Conservation (phyloP, 176 grass and related monocot species). For the Bolboschoenus planiculmis region DNA sequence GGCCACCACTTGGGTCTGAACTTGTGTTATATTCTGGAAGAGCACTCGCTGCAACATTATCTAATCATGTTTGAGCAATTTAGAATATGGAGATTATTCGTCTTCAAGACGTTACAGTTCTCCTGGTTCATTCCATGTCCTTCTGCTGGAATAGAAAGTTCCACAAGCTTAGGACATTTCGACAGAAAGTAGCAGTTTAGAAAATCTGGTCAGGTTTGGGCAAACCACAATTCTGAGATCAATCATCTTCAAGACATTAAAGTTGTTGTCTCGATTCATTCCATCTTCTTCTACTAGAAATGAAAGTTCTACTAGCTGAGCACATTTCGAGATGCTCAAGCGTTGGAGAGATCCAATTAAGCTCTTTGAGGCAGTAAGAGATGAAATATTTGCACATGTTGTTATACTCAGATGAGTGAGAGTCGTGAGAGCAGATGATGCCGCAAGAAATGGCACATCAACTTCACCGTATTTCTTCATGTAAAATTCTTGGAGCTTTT, state of each 20-base stretch:
- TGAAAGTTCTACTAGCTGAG: neutral
- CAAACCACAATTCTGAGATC: neutral
- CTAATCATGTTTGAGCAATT: too few species aligned
- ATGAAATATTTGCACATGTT: constrained; percentile 19
- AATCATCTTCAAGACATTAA: neutral
- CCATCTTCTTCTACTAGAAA: neutral
- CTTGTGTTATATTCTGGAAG: neutral
- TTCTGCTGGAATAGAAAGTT: too few species aligned
- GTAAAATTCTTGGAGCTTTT: constrained; percentile 1
- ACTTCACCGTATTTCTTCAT: constrained; percentile 21
- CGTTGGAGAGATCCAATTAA: neutral
- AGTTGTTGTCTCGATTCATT: neutral
- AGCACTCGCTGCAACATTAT: too few species aligned
- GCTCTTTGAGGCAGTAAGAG: neutral
- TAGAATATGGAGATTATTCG: too few species aligned
- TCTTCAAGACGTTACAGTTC: too few species aligned
- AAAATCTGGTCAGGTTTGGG: neutral
- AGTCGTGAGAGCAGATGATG: constrained; percentile 20
- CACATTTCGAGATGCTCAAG: neutral
- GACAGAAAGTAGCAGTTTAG: too few species aligned
- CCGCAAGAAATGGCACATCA: constrained; percentile 14
- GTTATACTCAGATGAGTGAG: constrained; percentile 7
- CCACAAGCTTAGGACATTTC: too few species aligned
- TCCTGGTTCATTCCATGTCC: too few species aligned
- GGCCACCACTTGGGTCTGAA: neutral